These are phyloP conservation scores for Lycium barbarum DNA, from an alignment of 257 asterid species.

Conservation along the genomic window DNA sequence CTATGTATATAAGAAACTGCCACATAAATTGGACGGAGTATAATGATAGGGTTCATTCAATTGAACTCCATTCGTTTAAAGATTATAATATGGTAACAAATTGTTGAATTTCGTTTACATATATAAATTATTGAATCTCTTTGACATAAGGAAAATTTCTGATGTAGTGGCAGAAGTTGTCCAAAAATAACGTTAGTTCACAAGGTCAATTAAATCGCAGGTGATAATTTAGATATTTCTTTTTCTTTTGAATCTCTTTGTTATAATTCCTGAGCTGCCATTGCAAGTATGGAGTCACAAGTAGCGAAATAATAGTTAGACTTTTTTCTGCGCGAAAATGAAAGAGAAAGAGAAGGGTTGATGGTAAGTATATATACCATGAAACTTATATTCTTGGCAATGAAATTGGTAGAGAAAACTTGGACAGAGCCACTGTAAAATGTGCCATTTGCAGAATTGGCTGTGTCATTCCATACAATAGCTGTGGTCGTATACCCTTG, in stretches of 20 bases:
- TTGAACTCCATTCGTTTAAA: neutral
- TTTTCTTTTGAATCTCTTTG: neutral
- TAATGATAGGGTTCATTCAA: neutral
- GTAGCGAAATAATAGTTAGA: neutral
- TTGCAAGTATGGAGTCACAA: neutral
- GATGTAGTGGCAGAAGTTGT: neutral
- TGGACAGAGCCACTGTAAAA: slow-evolving; percentile 91
- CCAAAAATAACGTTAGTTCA: neutral
- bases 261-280: neutral
- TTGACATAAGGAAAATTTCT: neutral
- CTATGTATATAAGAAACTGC: too few relatives aligned
- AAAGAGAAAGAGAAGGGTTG: neutral
- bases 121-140: neutral
- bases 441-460: slow-evolving; percentile 85
- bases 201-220: neutral
- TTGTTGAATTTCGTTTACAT: neutral
- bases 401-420: slow-evolving; percentile 77
- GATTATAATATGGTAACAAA: neutral
- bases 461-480: slow-evolving; percentile 93
- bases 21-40: too few relatives aligned
- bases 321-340: neutral
- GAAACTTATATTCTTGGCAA: slow-evolving; percentile 88
- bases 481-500: slow-evolving; percentile 91
- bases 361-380: slow-evolving; percentile 55
- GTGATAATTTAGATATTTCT: neutral